phyloP scores from a whole-genome alignment of 148 eudicot species.

The Gaultheria prostrata region DNA sequence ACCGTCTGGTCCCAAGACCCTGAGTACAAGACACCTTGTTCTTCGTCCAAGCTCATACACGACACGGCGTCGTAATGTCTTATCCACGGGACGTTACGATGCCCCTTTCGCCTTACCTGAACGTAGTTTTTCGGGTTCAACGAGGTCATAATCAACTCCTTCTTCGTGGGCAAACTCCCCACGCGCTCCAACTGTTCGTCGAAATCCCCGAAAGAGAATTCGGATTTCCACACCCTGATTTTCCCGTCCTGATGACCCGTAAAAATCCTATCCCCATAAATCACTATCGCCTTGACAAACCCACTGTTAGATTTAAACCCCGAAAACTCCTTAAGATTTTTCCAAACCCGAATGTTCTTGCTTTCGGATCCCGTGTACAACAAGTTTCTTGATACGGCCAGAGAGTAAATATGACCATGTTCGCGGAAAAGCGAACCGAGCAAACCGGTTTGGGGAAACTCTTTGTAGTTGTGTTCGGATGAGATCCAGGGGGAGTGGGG shows the following conservation, averaged over 20 bases:
- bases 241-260: constrained; percentile 86
- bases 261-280: constrained; percentile 48
- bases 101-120: constrained; percentile 37
- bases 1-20: constrained; percentile 92
- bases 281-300: constrained; percentile 67
- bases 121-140: constrained; percentile 72
- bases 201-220: not conserved
- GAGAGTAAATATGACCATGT: constrained; percentile 74
- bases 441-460: constrained; percentile 23
- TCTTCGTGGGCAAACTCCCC: constrained; percentile 62
- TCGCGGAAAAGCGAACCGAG: constrained; percentile 80
- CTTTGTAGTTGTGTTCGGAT: not conserved
- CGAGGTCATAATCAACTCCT: constrained; percentile 50
- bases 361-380: constrained; percentile 83
- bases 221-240: constrained; percentile 66
- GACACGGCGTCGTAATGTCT: constrained; percentile 80
- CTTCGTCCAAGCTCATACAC: constrained; percentile 57
- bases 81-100: constrained; percentile 51
- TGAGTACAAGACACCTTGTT: constrained; percentile 60
- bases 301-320: constrained; percentile 80
- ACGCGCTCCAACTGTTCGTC: constrained; percentile 37
- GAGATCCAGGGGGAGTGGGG: constrained; percentile 39
- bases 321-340: constrained; percentile 59
- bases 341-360: constrained; percentile 81
- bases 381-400: constrained; percentile 64